These are phyloP conservation scores for Nicotiana sylvestris DNA, from an alignment of 257 asterid species.

Conservation along the genomic window DNA sequence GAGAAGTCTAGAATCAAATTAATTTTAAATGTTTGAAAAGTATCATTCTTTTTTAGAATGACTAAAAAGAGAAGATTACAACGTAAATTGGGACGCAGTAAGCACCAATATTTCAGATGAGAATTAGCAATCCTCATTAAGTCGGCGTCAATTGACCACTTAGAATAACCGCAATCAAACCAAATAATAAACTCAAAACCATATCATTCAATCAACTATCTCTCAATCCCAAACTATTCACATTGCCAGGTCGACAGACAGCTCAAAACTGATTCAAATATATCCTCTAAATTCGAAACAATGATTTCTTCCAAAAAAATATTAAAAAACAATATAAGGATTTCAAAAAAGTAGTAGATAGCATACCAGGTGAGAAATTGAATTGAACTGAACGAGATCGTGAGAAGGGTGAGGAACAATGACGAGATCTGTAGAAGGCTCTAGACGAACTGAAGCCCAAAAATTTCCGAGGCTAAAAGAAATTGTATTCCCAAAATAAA, in stretches of 20 bases:
- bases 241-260: neutral
- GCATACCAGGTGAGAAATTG: conserved; percentile 61
- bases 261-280: neutral
- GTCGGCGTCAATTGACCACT: neutral
- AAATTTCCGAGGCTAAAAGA: conserved; percentile 71
- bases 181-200: neutral
- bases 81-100: neutral
- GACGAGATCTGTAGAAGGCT: conserved; percentile 52
- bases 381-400: conserved; percentile 68
- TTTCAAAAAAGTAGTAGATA: neutral
- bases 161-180: neutral
- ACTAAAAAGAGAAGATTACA: too few species aligned
- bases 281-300: neutral
- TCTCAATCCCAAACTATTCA: neutral
- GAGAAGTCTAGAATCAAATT: too few species aligned
- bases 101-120: neutral
- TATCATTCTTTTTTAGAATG: too few species aligned
- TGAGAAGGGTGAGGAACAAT: conserved; percentile 67
- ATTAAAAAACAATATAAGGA: neutral
- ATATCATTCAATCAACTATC: neutral
- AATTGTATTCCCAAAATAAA: conserved; percentile 66
- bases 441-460: conserved; percentile 71
- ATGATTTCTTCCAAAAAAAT: neutral
- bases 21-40: too few species aligned
- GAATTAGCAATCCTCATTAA: neutral